Conservation (phyloP, 768 basidiomycete genomes). For the Dictyophora rubrovolvata region DNA sequence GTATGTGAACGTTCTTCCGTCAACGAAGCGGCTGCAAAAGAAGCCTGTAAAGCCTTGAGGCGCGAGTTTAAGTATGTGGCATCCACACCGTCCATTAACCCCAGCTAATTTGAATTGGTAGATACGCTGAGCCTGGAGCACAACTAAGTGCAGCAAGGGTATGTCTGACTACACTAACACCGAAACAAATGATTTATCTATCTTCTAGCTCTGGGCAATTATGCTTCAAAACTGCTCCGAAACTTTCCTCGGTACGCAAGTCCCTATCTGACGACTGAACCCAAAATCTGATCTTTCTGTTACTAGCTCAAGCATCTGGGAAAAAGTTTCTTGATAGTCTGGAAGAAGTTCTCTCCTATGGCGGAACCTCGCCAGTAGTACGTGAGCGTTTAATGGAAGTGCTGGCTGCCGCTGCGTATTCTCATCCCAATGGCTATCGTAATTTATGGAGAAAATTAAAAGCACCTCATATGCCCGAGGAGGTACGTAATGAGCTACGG, state of each 20-base stretch:
- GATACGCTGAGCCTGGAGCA: constrained; percentile 65
- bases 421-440: constrained; percentile 41
- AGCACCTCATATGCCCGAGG: constrained; percentile 69
- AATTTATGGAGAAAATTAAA: constrained; percentile 76
- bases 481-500: constrained; percentile 31
- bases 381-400: constrained; percentile 73
- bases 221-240: constrained; percentile 77
- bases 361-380: constrained; percentile 68
- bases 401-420: constrained; percentile 71
- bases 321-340: constrained; percentile 74
- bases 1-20: constrained; percentile 77
- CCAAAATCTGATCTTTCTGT: neutral
- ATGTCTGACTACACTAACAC: constrained; percentile 18
- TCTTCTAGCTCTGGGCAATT: constrained; percentile 73
- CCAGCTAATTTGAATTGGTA: constrained; percentile 20
- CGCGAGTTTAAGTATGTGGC: constrained; percentile 70
- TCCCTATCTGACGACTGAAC: constrained; percentile 5
- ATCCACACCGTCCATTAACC: neutral
- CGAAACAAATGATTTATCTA: neutral
- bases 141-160: constrained; percentile 72
- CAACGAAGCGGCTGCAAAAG: constrained; percentile 66
- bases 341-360: constrained; percentile 57
- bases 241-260: constrained; percentile 41
- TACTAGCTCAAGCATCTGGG: constrained; percentile 44
- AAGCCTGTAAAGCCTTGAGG: constrained; percentile 71